phyloP scores from a whole-genome alignment of 2,329 filamentous ascomycete species.

The Aspergillus sp. region DNA sequence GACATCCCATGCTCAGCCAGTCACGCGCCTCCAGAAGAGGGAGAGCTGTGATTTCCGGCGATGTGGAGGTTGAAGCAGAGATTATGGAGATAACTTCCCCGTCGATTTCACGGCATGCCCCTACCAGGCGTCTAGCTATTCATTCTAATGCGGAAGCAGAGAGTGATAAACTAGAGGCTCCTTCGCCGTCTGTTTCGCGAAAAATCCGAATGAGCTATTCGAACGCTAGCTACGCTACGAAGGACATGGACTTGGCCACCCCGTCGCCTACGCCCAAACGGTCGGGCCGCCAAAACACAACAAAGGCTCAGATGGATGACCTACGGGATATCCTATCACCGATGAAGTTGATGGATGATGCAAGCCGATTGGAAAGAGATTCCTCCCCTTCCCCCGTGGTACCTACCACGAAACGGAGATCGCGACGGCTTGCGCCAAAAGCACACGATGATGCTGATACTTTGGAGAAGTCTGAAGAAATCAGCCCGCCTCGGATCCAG shows the following conservation, averaged over 20 bases:
- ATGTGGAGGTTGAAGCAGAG: background rate
- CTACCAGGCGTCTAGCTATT: too few species aligned
- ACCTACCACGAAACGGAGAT: background rate
- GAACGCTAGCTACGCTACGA: slow-evolving; percentile 13
- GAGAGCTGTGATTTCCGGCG: slow-evolving; percentile 5
- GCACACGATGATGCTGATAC: background rate
- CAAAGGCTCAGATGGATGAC: background rate
- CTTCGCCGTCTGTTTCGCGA: slow-evolving; percentile 3
- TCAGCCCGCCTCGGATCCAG: slow-evolving; percentile 1
- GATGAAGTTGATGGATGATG: background rate
- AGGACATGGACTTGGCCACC: background rate
- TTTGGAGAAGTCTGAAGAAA: background rate
- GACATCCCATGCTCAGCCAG: slow-evolving; percentile 15
- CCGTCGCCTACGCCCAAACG: background rate
- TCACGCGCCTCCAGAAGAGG: slow-evolving; percentile 11
- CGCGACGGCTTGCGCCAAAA: background rate
- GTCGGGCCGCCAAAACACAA: background rate
- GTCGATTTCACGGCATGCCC: slow-evolving; percentile 10
- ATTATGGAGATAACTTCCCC: slow-evolving; percentile 2
- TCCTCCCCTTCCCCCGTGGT: background rate
- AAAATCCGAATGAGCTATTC: slow-evolving; percentile 25
- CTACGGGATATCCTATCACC: background rate
- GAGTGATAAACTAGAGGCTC: slow-evolving; percentile 1
- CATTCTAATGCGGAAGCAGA: too few species aligned
- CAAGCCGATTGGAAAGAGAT: background rate